Evolutionary conservation across 2,329 filamentous ascomycete genomes (phyloP).

Genomic region (Botrytis fabae): DNA sequence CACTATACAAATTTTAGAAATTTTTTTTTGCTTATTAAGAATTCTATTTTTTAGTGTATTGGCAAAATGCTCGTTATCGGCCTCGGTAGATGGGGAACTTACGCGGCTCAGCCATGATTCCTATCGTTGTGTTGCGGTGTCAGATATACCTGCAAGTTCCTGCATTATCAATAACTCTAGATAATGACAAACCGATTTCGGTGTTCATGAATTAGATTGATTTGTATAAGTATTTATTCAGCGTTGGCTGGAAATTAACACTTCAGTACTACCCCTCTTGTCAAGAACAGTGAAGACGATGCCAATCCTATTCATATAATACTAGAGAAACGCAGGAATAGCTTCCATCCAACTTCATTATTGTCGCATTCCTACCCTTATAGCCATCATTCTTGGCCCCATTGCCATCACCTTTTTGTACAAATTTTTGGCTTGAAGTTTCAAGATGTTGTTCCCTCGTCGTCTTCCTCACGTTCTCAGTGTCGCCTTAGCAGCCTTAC

Average conservation of each 20-base stretch:
- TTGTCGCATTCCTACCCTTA: neutral
- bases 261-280: neutral
- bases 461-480: neutral
- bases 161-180: neutral
- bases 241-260: neutral
- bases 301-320: neutral
- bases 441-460: conserved; percentile 4
- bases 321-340: neutral
- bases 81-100: neutral
- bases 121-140: neutral
- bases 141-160: neutral
- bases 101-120: neutral
- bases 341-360: neutral
- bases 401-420: neutral
- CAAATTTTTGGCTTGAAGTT: neutral
- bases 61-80: too few relatives aligned
- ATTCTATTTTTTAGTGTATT: too few relatives aligned
- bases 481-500: conserved; percentile 11
- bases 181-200: neutral
- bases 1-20: too few relatives aligned
- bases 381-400: neutral
- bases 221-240: neutral
- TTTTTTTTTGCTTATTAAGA: too few relatives aligned
- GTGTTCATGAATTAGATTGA: neutral
- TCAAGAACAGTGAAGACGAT: neutral